These are phyloP conservation scores for Arthrobotrys pseudoclavata DNA, from an alignment of 2,329 filamentous ascomycete species.

Conservation along the genomic window DNA sequence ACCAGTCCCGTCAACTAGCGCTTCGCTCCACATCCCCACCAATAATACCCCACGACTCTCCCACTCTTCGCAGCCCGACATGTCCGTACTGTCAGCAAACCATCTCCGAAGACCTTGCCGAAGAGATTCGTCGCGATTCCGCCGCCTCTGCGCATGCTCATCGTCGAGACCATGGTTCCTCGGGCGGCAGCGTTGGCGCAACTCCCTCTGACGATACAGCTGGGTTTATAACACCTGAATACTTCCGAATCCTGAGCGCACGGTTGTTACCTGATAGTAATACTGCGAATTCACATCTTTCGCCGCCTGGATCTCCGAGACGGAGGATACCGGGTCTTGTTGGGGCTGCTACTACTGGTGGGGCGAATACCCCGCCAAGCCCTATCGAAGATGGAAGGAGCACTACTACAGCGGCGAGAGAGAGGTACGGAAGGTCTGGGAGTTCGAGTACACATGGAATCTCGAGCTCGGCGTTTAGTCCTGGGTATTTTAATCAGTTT, in stretches of 20 bases:
- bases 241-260: constrained; percentile 91
- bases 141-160: constrained; percentile 41
- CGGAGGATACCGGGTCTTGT: constrained; percentile 67
- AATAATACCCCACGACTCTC: constrained; percentile 65
- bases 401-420: constrained; percentile 67
- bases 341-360: constrained; percentile 60
- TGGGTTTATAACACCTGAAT: constrained; percentile 87
- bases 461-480: constrained; percentile 86
- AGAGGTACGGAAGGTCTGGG: constrained; percentile 67
- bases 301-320: constrained; percentile 52
- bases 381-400: constrained; percentile 15
- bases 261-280: constrained; percentile 61
- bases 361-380: constrained; percentile 61
- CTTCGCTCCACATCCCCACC: constrained; percentile 74
- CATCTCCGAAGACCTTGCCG: constrained; percentile 69
- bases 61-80: constrained; percentile 73
- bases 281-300: constrained; percentile 33
- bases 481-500: constrained; percentile 91
- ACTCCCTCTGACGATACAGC: constrained; percentile 67
- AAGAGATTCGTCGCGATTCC: constrained; percentile 62
- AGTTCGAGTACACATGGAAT: constrained; percentile 72
- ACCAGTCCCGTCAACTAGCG: constrained; percentile 84
- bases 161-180: constrained; percentile 61
- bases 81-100: constrained; percentile 88
- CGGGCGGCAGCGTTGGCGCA: constrained; percentile 61